These are phyloP conservation scores for Leccinum imitatum DNA, from an alignment of 768 basidiomycete genomes.

Conservation along the genomic window DNA sequence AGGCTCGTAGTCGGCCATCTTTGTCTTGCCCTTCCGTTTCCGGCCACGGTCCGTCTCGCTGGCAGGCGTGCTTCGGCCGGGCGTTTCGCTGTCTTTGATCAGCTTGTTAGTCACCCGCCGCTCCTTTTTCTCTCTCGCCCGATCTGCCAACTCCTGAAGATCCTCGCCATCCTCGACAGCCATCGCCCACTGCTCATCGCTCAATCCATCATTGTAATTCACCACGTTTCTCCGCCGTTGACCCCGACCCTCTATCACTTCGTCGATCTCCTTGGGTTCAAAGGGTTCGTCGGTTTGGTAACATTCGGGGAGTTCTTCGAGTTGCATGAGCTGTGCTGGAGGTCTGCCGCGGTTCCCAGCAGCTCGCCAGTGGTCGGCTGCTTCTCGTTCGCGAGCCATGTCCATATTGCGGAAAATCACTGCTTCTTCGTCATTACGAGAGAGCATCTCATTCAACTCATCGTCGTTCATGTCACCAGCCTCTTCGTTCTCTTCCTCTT, in stretches of 20 bases:
- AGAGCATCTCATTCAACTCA: conserved; percentile 90
- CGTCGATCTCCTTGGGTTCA: conserved; percentile 56
- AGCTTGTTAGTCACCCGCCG: conserved; percentile 60
- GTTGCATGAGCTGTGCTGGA: conserved; percentile 72
- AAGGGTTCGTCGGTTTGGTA: conserved; percentile 87
- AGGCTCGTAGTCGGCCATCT: conserved; percentile 50
- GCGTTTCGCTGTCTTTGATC: conserved; percentile 56
- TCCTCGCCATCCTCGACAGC: conserved; percentile 84
- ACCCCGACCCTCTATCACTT: conserved; percentile 72
- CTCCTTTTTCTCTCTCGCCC: conserved; percentile 61
- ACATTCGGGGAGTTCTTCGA: conserved; percentile 90
- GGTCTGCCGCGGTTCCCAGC: conserved; percentile 76
- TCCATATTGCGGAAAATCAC: conserved; percentile 83
- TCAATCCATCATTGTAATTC: conserved; percentile 90
- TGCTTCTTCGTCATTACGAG: conserved; percentile 79
- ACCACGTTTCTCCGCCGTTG: conserved; percentile 82
- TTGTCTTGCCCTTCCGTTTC: conserved; percentile 62
- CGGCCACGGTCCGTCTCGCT: conserved; percentile 61
- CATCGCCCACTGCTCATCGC: conserved; percentile 92
- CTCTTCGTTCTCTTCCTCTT: conserved; percentile 88
- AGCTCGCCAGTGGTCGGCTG: conserved; percentile 63
- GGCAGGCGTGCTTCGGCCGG: conserved; percentile 62
- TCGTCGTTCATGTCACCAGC: conserved; percentile 92
- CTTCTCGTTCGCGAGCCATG: conserved; percentile 68
- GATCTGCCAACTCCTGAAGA: conserved; percentile 68